phyloP scores from a whole-genome alignment of 768 basidiomycete genomes.

The Phylloporus sp. region DNA sequence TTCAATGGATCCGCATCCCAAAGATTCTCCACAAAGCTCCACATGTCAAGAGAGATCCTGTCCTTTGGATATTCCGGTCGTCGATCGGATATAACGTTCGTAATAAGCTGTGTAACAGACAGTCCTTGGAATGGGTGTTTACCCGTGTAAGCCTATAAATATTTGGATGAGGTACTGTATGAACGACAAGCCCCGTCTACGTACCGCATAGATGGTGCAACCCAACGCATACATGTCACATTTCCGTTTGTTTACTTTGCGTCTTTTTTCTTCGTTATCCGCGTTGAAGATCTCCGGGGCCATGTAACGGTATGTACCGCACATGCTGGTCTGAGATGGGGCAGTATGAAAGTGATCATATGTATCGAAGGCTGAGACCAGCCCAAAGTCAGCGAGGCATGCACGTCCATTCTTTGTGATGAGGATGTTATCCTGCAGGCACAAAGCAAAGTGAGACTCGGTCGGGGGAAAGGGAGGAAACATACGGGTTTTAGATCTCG shows the following conservation, averaged over 20 bases:
- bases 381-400: conserved; percentile 48
- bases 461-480: not conserved
- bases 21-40: conserved; percentile 29
- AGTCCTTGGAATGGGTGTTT: conserved; percentile 7
- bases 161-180: not conserved
- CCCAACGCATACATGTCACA: conserved; percentile 40
- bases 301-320: conserved; percentile 21
- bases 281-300: conserved; percentile 23
- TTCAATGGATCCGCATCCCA: conserved; percentile 15
- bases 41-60: conserved; percentile 20
- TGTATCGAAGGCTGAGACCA: conserved; percentile 22
- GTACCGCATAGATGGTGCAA: conserved; percentile 38
- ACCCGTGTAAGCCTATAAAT: conserved; percentile 16
- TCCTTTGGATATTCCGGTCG: conserved; percentile 15
- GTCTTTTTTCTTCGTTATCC: not conserved
- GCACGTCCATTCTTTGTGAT: conserved; percentile 38
- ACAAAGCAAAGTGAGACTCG: conserved; percentile 7
- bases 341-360: conserved; percentile 10
- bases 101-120: fast-evolving
- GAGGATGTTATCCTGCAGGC: conserved; percentile 42
- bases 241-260: conserved; percentile 22
- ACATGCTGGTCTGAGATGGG: conserved; percentile 3
- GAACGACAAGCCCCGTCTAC: not conserved
- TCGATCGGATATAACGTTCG: not conserved
- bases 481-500: conserved; percentile 30